Evolutionary conservation across 805 yeast genomes (phyloP).

Genomic region (Candida sanyiensis): DNA sequence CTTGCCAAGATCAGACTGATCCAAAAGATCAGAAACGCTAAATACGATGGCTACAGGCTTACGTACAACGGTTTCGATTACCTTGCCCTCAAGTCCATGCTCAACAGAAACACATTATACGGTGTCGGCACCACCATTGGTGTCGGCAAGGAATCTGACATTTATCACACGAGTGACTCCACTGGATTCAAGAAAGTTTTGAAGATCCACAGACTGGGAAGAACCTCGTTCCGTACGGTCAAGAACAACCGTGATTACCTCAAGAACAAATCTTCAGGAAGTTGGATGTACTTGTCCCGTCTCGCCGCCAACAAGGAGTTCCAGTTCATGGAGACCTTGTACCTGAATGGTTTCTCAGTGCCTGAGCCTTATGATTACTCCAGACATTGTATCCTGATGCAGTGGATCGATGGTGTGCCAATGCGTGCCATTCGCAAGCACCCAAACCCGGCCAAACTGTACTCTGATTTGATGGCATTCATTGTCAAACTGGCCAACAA

Average conservation of each 20-base stretch:
- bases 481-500: conserved; percentile 76
- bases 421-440: conserved; percentile 80
- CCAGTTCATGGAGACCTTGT: conserved; percentile 75
- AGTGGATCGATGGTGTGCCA: conserved; percentile 80
- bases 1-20: conserved; percentile 82
- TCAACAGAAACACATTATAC: conserved; percentile 64
- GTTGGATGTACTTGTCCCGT: conserved; percentile 89
- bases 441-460: conserved; percentile 61
- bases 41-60: conserved; percentile 89
- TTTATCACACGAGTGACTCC: conserved; percentile 71
- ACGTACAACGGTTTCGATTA: conserved; percentile 91
- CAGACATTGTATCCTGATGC: conserved; percentile 92
- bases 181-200: conserved; percentile 65
- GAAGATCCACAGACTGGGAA: conserved; percentile 89
- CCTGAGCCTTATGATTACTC: conserved; percentile 88
- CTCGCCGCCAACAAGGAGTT: conserved; percentile 92
- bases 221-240: conserved; percentile 88
- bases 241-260: conserved; percentile 92
- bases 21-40: conserved; percentile 78
- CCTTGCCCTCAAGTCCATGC: conserved; percentile 79
- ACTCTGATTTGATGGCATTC: conserved; percentile 82
- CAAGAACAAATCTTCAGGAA: conserved; percentile 60
- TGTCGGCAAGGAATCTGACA: conserved; percentile 97
- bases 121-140: conserved; percentile 87
- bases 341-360: conserved; percentile 72